Percentiles rank a stretch among this genome's conserved stretches.
These are phyloP conservation scores for Glycine tomentella DNA, from an alignment of 306 rosid genomes.

Conservation along the genomic window DNA sequence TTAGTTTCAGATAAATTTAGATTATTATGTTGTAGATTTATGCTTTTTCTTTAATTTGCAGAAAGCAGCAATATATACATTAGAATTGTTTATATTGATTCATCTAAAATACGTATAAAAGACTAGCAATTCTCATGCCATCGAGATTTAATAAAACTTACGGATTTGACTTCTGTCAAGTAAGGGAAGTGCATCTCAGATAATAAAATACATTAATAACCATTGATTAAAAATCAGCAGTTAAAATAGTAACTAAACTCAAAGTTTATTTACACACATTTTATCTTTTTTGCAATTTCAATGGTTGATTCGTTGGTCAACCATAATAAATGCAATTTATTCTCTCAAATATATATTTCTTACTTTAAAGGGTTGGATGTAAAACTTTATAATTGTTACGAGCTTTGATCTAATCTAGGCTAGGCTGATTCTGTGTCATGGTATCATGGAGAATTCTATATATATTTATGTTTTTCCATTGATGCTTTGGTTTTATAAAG, in stretches of 20 bases:
- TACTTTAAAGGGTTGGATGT: neutral
- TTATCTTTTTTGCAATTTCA: neutral
- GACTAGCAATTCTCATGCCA: constrained; percentile 6
- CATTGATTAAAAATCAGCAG: neutral
- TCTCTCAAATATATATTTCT: neutral
- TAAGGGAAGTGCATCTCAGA: neutral
- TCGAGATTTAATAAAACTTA: neutral
- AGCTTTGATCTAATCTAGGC: neutral
- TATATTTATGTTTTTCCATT: neutral
- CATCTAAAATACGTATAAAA: neutral
- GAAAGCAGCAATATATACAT: neutral
- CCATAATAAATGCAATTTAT: neutral
- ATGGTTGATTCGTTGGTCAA: neutral
- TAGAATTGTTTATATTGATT: neutral
- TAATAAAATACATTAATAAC: neutral
- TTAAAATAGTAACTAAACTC: neutral
- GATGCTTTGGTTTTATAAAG: too few relatives aligned
- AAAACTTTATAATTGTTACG: neutral
- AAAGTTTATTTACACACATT: neutral
- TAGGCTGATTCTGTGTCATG: neutral
- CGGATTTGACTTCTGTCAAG: neutral
- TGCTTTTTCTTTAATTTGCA: neutral
- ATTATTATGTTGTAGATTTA: neutral
- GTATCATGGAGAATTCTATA: neutral
- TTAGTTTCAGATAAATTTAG: constrained; percentile 29